Conservation (phyloP, 192 early-diverging fungal species). For the Coemansia sp. region DNA sequence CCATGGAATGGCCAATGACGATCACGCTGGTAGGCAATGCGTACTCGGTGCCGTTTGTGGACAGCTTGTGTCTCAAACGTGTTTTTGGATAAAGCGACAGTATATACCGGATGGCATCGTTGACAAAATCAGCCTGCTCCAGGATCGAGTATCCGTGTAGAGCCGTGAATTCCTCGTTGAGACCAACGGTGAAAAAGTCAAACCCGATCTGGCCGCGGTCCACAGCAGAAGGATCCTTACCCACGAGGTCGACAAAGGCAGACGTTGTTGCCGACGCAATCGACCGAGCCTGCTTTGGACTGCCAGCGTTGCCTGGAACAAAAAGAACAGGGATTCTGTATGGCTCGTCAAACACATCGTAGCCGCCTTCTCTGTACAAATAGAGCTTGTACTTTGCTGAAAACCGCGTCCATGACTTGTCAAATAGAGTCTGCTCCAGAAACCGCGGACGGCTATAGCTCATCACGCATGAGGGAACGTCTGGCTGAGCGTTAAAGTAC, state of each 20-base stretch:
- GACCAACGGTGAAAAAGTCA: constrained; percentile 64
- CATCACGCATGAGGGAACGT: constrained; percentile 57
- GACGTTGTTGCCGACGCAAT: constrained; percentile 72
- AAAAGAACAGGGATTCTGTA: constrained; percentile 85
- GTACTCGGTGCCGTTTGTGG: constrained; percentile 27
- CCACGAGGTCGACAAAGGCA: constrained; percentile 56
- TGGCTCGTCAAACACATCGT: constrained; percentile 46
- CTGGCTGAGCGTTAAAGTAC: constrained; percentile 65
- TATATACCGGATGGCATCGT: constrained; percentile 77
- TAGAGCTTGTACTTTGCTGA: constrained; percentile 76
- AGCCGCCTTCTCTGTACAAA: constrained; percentile 71
- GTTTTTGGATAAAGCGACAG: constrained; percentile 65
- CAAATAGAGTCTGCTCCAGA: constrained; percentile 45
- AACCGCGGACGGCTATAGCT: constrained; percentile 61
- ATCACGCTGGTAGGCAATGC: constrained; percentile 70
- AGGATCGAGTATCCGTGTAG: constrained; percentile 77
- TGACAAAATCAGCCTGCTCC: constrained; percentile 86
- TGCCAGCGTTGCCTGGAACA: constrained; percentile 94
- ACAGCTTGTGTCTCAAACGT: constrained; percentile 21
- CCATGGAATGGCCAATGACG: constrained; percentile 95
- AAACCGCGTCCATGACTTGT: constrained; percentile 53
- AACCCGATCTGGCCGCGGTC: constrained; percentile 48
- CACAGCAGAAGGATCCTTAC: constrained; percentile 11
- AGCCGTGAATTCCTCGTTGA: constrained; percentile 91
- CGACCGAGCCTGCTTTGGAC: constrained; percentile 84